A percentile compares a stretch with the other conserved stretches of the same genome.
Conservation (phyloP, 352 stramenopile species). For the Phytophthora vignae region DNA sequence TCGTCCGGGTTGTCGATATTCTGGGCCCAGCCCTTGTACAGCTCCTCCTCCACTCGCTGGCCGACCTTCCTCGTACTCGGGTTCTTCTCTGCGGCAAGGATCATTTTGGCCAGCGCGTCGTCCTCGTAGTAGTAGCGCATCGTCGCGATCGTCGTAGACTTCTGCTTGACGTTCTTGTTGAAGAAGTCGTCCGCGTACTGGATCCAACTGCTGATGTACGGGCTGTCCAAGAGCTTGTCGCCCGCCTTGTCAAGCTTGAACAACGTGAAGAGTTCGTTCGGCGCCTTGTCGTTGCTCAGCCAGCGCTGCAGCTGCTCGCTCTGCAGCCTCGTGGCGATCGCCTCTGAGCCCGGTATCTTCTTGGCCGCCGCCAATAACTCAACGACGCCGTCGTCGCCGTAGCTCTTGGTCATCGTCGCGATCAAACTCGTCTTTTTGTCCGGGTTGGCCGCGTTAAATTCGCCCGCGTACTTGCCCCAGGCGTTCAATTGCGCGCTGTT, state of each 20-base stretch:
- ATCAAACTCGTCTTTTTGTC: not conserved
- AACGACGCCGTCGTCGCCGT: not conserved
- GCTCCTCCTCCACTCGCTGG: not conserved
- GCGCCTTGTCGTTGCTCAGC: not conserved
- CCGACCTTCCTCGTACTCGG: not conserved
- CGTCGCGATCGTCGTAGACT: not conserved
- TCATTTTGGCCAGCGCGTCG: not conserved
- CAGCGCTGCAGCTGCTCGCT: constrained; percentile 1
- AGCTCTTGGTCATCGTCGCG: not conserved
- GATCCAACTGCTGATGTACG: not conserved
- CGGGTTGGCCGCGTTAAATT: not conserved
- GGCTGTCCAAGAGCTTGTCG: not conserved
- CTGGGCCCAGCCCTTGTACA: not conserved
- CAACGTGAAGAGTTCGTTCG: not conserved
- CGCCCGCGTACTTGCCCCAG: not conserved
- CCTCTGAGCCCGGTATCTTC: not conserved
- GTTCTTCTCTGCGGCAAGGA: not conserved
- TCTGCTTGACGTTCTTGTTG: not conserved
- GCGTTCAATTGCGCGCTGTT: not conserved
- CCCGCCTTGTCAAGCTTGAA: not conserved
- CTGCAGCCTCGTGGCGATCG: not conserved
- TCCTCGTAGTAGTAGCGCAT: not conserved
- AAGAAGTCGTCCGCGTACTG: not conserved
- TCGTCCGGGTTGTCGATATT: not conserved
- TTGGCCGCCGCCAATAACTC: not conserved